Percentiles rank a stretch among this genome's conserved stretches.
Conservation (phyloP, 768 basidiomycete species). For the Xerocomus brunneocitrinus region DNA sequence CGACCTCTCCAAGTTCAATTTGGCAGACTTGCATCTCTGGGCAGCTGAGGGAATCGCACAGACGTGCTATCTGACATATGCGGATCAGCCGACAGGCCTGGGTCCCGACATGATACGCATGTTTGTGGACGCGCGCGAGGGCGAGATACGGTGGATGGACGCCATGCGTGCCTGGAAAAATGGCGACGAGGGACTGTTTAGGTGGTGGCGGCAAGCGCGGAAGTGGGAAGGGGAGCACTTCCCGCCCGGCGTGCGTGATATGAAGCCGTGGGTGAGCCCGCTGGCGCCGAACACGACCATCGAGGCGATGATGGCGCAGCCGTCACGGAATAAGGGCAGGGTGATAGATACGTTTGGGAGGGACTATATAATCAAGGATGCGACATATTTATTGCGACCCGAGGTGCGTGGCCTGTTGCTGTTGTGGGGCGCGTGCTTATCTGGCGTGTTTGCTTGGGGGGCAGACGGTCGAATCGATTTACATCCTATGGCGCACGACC, state of each 20-base stretch:
- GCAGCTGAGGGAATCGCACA: conserved; percentile 71
- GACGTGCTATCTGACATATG: conserved; percentile 70
- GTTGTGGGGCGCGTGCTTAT: neutral
- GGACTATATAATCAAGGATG: conserved; percentile 50
- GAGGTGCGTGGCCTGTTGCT: conserved; percentile 54
- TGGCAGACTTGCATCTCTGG: conserved; percentile 64
- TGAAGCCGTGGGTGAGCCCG: conserved; percentile 19
- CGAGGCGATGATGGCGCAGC: neutral
- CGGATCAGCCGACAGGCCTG: conserved; percentile 63
- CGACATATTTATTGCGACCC: conserved; percentile 58
- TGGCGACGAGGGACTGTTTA: conserved; percentile 3
- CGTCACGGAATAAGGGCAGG: conserved; percentile 1
- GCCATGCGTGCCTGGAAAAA: conserved; percentile 45
- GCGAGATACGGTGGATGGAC: conserved; percentile 22
- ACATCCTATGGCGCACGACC: conserved; percentile 66
- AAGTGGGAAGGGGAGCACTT: conserved; percentile 32
- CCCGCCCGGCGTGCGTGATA: conserved; percentile 50
- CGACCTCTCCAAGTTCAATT: conserved; percentile 40
- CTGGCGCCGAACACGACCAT: conserved; percentile 5
- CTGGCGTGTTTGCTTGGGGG: neutral
- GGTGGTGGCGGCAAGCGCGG: neutral
- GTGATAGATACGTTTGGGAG: conserved; percentile 21
- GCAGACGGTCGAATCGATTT: conserved; percentile 71
- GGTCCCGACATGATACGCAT: conserved; percentile 50
- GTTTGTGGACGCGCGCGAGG: conserved; percentile 6